These are phyloP conservation scores for Kodamaea suecica DNA, from an alignment of 1,139 yeast species.

Conservation along the genomic window DNA sequence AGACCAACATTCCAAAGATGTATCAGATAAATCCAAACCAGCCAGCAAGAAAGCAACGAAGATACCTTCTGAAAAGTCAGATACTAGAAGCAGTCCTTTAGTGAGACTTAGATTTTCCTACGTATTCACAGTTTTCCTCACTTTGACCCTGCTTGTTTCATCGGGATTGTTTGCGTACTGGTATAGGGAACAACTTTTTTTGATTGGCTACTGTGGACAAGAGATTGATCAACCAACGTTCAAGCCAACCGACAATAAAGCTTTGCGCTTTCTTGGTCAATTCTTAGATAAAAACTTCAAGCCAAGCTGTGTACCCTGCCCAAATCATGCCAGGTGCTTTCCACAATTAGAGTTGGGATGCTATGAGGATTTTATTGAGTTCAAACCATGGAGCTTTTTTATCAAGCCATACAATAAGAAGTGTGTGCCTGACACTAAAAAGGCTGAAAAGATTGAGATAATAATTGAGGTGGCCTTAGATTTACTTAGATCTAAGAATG, in stretches of 20 bases:
- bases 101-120: constrained; percentile 4
- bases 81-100: neutral
- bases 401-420: constrained; percentile 54
- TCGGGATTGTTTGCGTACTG: constrained; percentile 44
- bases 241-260: constrained; percentile 18
- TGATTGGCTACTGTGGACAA: constrained; percentile 68
- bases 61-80: no score
- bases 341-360: constrained; percentile 60
- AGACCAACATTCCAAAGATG: no score
- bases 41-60: no score
- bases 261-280: constrained; percentile 26
- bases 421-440: constrained; percentile 78
- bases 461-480: constrained; percentile 68
- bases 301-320: constrained; percentile 76
- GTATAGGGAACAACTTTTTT: constrained; percentile 59
- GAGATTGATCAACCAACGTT: constrained; percentile 44
- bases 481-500: constrained; percentile 66
- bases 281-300: constrained; percentile 38
- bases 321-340: constrained; percentile 75
- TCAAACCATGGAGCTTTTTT: constrained; percentile 52
- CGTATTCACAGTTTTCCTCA: constrained; percentile 8
- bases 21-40: neutral
- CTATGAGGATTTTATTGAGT: constrained; percentile 61
- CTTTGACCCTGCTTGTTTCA: constrained; percentile 29
- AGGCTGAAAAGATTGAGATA: constrained; percentile 63